These are phyloP conservation scores for Inga leiocalycina DNA, from an alignment of 306 rosid genomes.

Conservation along the genomic window DNA sequence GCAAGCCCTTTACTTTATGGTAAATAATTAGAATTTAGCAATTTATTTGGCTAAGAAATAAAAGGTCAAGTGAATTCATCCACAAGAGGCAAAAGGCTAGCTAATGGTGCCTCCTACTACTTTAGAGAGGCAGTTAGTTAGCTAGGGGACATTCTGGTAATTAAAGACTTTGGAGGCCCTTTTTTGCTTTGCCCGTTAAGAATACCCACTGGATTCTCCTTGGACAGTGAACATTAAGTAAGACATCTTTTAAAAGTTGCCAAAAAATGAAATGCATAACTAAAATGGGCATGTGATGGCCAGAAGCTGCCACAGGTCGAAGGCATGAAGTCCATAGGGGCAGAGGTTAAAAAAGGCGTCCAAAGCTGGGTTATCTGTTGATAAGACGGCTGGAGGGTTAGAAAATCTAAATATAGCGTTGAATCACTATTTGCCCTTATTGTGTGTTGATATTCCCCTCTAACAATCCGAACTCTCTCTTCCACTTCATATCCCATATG, in stretches of 20 bases:
- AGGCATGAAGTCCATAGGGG: background rate
- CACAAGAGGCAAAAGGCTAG: background rate
- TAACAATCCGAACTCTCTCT: background rate
- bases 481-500: background rate
- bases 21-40: background rate
- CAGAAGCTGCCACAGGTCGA: background rate
- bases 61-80: background rate
- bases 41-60: background rate
- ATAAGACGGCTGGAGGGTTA: background rate
- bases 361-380: background rate
- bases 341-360: background rate
- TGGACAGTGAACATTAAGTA: background rate
- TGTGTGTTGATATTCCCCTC: background rate
- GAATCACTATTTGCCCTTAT: background rate
- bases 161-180: background rate
- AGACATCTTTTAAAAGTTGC: background rate
- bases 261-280: conserved; percentile 8
- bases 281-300: background rate
- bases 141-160: background rate
- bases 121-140: background rate
- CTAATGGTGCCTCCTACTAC: background rate
- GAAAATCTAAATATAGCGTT: background rate
- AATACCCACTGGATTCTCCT: background rate
- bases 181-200: background rate
- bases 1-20: background rate